Conservation (phyloP, 768 basidiomycete species). For the Rhodotorula diobovata region DNA sequence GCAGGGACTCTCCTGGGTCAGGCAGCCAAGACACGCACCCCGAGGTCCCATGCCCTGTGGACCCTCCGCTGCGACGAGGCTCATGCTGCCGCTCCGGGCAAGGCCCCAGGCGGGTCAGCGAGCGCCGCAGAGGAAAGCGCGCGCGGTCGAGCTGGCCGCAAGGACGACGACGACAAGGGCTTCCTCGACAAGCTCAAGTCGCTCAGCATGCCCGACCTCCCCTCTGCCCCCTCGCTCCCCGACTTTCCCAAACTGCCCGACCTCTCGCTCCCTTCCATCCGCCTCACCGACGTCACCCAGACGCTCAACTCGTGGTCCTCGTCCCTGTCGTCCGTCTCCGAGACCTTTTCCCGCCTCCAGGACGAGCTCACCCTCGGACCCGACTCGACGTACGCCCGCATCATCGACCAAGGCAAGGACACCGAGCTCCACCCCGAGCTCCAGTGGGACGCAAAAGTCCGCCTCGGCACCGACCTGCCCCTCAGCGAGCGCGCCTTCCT, state of each 20-base stretch:
- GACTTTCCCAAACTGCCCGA: not conserved
- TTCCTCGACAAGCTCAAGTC: conserved; percentile 12
- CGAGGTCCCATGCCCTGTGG: not conserved
- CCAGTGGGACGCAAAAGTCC: conserved; percentile 45
- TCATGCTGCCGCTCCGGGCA: not conserved
- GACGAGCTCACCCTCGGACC: conserved; percentile 61
- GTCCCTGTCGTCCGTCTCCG: conserved; percentile 65
- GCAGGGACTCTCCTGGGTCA: accelerated
- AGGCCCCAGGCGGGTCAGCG: not conserved
- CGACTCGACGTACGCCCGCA: conserved; percentile 66
- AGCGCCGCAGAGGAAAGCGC: not conserved
- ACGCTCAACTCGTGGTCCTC: conserved; percentile 91
- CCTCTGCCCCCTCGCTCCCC: not conserved
- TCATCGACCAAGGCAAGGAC: conserved; percentile 53
- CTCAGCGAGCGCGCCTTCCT: conserved; percentile 44
- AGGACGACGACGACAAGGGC: not conserved
- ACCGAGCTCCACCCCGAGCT: conserved; percentile 43
- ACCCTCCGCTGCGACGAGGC: conserved; percentile 10
- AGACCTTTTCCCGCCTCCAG: conserved; percentile 7
- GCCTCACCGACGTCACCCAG: conserved; percentile 53
- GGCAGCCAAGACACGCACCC: not conserved
- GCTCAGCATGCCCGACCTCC: not conserved
- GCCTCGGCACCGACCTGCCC: conserved; percentile 45
- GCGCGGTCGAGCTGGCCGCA: no score
- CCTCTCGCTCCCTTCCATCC: not conserved